Base-by-base conservation (phyloP, 495 filamentous ascomycete species). In the Xanthoparmelia taractica region DNA sequence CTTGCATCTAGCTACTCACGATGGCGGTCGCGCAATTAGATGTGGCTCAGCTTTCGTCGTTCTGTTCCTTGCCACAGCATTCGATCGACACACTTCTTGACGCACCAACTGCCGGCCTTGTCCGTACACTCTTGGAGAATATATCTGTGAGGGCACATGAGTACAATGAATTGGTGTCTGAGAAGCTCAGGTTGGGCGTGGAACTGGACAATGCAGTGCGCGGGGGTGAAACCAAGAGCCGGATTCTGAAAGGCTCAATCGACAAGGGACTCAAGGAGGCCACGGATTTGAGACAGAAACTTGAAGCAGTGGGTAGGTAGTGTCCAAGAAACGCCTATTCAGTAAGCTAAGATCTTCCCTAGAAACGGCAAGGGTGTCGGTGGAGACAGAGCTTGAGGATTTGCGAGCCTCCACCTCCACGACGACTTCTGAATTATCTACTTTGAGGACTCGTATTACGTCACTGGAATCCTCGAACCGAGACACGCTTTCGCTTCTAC, bases 391-490 rank as follows among this genome's bases (percentile, higher is more conserved):
- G 69, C 84, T 97, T 8, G 83, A 92, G 52, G 78, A 78, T 4
- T 81, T 95, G 54, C 92, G 88, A 67, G 87, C 90, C 0, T 88
- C 88, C 2, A 86, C 86, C 29, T 86, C 85, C 1, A 84, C 82
- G 27, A 91, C 89, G 17, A 81, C 84, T 55, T 88, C 92, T 45
- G 91, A 97, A 71, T 82, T 87, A 50, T 83, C 86, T 63, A 81
- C 83, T 15, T 78, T 97, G 8, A 86, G 89, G 60, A 81, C 87
- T 40, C 90, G 93, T 57, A 90, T 97, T 66, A 71, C 85, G 5
- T 87, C 90, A 4, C 82, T 99, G 0, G 94, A 99, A 73, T 84
- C 88, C 13, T 93, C 92, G 25, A 97, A 96, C 67, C 84, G 93
- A 50, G 92, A 97, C 66, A 92, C 90, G 7, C 74, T 96, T 2